Base-by-base conservation (phyloP, 108 stramenopile species). In the Cyclotella atomus region DNA sequence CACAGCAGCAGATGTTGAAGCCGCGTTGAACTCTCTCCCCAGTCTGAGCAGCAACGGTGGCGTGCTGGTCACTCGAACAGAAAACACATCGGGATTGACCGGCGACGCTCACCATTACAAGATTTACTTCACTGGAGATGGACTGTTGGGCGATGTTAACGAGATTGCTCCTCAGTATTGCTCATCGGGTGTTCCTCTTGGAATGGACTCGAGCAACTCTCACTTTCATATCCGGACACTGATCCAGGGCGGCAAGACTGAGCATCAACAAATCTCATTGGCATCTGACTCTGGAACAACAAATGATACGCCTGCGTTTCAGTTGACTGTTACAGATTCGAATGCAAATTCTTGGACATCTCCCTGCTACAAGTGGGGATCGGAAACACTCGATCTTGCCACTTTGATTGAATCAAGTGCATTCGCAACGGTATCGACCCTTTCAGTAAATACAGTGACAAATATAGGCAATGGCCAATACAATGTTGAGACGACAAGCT, bases 91-190 rank as follows among this genome's bases (percentile, higher is more conserved):
- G 19, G 87, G 90, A 23, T 78, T 41, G 7, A 56, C 52, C 59
- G 86, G 83, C 25, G 70, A 85, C 60, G 84, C 90, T 44, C 92
- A 89, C 73, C 41, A 88, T n/a, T 92, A 84, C 73, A 75, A 74
- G 23, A 71, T 95, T 30, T 91, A 90, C 76, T 95, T 93, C 50
- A 55, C 67, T 55, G 89, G 91, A 9, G 73, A 53, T 17, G 63
- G 45, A 8, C 55, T 92, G 21, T 34, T 75, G 15, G 89, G 91
- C 32, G 85, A 95, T 63, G 81, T 95, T 5, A 70, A 69, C 29
- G 63, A 87, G 43, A 79, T 88, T 36, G 52, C 52, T 6, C 76
- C 72, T 32, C 66, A 75, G 57, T 35, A 49, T 36, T 83, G 82
- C 25, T 36, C 73, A 33, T 27, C 14, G n/a, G 59, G 68, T 44